Evolutionary conservation across 805 yeast species (phyloP), one percentile per base, ranked within the genome.

Genomic region (Suhomyces faveliae): DNA sequence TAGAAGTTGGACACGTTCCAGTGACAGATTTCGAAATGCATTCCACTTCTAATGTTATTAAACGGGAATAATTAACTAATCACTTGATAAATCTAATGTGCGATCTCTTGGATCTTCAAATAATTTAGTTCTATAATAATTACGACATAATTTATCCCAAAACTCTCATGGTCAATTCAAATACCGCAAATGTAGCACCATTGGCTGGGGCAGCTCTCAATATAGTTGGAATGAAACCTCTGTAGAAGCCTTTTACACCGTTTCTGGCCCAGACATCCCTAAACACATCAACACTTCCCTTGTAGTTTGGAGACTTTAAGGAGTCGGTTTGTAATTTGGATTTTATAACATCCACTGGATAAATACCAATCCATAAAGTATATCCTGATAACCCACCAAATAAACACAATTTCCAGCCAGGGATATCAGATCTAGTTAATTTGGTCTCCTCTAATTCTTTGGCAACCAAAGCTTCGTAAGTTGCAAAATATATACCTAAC

Each of bases 181-280:
- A 94, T 2, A 95, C 90, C 39, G 89, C 85, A 70, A 94, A 94
- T 0, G 99, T 95, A 24, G 95, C 96, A 37, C 96, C 99, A 64
- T 94, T 95, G 3, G 95, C 99, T 0, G 99, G 99, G 3, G 96
- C 96, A 43, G 99, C 98, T 70, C 99, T 85, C 54, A 94, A 72
- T 53, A 94, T 81, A 0, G 98, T 91, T 33, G 99, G 97, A 15
- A 82, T 68, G 63, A 95, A 91, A 1, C 99, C 99, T 68, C 85
- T 85, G 70, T 88, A 87, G 61, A 94, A 87, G 0, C 96, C 96
- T 52, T 74, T 74, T 21, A 82, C 49, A 22, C 98, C 97, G 45
- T 76, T 73, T n/a, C 76, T 73, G 42, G 63, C 66, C 60, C 64
- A 76, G 19, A 89, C 76, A 48, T 76, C 74, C 48, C 64, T 74